These are phyloP conservation scores for Chytriomyces sp. DNA, from an alignment of 192 early-diverging fungal species.

Conservation along the genomic window DNA sequence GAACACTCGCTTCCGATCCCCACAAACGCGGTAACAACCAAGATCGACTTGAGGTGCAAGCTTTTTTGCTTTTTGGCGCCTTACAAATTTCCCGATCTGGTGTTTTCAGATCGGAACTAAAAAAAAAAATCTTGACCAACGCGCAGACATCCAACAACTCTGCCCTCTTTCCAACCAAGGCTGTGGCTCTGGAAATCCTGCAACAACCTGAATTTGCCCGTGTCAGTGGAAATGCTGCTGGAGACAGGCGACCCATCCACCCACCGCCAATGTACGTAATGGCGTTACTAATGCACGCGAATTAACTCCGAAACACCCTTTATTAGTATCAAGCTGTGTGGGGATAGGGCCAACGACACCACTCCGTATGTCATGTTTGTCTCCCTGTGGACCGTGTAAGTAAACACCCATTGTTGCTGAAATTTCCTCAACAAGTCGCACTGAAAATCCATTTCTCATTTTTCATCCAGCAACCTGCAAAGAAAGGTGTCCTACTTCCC, in stretches of 20 bases:
- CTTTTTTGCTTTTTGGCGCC: no score
- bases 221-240: constrained; percentile 16
- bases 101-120: no score
- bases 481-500: neutral
- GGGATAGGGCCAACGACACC: constrained; percentile 1
- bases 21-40: no score
- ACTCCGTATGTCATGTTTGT: constrained; percentile 24
- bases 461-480: neutral
- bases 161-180: no score
- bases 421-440: neutral
- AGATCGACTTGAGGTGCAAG: no score
- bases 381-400: constrained; percentile 33
- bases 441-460: neutral
- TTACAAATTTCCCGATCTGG: no score
- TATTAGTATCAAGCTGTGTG: constrained; percentile 9
- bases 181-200: constrained; percentile 1
- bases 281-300: neutral
- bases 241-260: constrained; percentile 28
- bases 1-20: no score
- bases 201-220: constrained; percentile 30
- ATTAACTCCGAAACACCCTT: neutral
- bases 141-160: no score
- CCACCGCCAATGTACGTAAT: constrained; percentile 36
- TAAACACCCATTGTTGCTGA: constrained; percentile 3
- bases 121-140: no score